phyloP scores from a whole-genome alignment of 768 basidiomycete species.

The Hygrocybe punicea region DNA sequence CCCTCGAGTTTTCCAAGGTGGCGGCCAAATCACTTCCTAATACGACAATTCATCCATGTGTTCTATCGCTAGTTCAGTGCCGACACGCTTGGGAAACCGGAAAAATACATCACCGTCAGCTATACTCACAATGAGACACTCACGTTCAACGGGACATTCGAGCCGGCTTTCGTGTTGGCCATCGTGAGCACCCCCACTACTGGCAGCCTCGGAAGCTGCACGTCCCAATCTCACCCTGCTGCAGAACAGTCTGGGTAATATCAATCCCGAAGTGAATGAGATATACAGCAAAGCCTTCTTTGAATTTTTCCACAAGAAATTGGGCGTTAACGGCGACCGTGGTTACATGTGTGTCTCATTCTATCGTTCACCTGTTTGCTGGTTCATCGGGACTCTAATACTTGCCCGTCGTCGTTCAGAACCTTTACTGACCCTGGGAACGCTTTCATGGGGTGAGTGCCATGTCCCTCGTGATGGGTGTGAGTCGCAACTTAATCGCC shows the following conservation, averaged over 20 bases:
- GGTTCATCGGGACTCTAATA: background rate
- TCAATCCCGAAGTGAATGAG: slow-evolving; percentile 46
- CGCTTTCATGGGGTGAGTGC: slow-evolving; percentile 44
- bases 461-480: background rate
- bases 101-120: slow-evolving; percentile 50
- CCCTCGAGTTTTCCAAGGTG: slow-evolving; percentile 58
- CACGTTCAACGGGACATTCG: slow-evolving; percentile 59
- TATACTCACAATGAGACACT: slow-evolving; percentile 58
- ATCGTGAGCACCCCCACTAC: slow-evolving; percentile 42
- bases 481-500: background rate
- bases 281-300: slow-evolving; percentile 55
- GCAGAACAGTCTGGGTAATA: slow-evolving; percentile 57
- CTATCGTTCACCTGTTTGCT: too few species aligned
- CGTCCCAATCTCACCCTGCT: background rate
- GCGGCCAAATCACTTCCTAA: background rate
- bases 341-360: slow-evolving; percentile 53
- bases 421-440: slow-evolving; percentile 54
- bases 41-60: background rate
- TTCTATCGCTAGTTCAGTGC: slow-evolving; percentile 45
- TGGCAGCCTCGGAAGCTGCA: background rate
- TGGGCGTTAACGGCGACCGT: slow-evolving; percentile 48
- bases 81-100: slow-evolving; percentile 51
- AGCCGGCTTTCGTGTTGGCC: slow-evolving; percentile 58
- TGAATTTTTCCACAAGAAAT: slow-evolving; percentile 50
- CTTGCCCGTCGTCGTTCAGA: slow-evolving; percentile 19